Percentiles rank a stretch among this genome's conserved stretches.
These are phyloP conservation scores for Candida pini DNA, from an alignment of 805 yeast genomes.

Conservation along the genomic window DNA sequence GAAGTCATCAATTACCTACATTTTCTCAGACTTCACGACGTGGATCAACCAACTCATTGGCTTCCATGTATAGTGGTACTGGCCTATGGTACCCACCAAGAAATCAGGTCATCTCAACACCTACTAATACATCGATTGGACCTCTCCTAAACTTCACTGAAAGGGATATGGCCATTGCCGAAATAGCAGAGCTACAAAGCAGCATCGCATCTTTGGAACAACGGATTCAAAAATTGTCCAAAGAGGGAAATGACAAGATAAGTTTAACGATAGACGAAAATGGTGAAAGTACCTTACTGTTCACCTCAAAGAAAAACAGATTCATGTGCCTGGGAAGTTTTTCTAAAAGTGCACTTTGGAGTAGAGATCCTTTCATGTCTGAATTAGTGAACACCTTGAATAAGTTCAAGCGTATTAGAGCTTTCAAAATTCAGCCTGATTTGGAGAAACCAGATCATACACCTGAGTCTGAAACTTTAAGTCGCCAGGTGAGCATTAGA, in stretches of 20 bases:
- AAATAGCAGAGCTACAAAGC: slow-evolving; percentile 5
- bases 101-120: no score
- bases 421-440: no score
- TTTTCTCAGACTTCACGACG: no score
- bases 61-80: no score
- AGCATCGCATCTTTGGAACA: slow-evolving; percentile 6
- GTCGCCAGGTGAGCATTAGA: no score
- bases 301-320: slow-evolving; percentile 14
- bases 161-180: background rate
- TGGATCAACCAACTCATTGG: no score
- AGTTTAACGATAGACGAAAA: slow-evolving; percentile 8
- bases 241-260: slow-evolving; percentile 5
- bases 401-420: no score
- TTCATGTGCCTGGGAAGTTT: slow-evolving; percentile 15
- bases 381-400: slow-evolving; percentile 9
- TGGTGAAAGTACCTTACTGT: slow-evolving; percentile 6
- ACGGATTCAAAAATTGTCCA: background rate
- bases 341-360: slow-evolving; percentile 11
- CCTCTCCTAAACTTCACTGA: background rate
- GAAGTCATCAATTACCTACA: no score
- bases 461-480: no score
- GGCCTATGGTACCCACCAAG: no score
- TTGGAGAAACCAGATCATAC: no score
- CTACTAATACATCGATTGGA: no score
- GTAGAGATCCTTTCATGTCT: slow-evolving; percentile 13